Conservation (phyloP, 805 yeast genomes). For the Peterozyma toletana region DNA sequence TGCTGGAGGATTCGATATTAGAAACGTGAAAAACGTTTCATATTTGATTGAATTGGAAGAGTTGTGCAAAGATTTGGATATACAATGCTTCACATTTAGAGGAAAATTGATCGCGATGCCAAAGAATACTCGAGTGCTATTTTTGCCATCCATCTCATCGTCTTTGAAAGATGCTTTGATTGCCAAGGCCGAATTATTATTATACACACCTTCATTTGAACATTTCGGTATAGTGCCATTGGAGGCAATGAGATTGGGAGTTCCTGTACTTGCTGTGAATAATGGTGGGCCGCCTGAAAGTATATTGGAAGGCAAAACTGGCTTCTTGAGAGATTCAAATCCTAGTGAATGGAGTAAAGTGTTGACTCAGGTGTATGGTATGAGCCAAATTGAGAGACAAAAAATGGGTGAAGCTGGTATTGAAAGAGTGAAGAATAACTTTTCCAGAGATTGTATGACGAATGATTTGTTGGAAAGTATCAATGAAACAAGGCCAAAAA, state of each 20-base stretch:
- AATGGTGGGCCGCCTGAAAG: constrained; percentile 95
- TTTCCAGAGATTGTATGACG: constrained; percentile 41
- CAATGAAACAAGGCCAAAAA: neutral
- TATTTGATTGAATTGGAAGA: constrained; percentile 56
- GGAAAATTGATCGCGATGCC: constrained; percentile 25
- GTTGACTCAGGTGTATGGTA: constrained; percentile 29
- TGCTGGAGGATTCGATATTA: constrained; percentile 87
- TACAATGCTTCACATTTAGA: constrained; percentile 39
- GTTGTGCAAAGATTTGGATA: constrained; percentile 34
- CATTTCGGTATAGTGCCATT: constrained; percentile 98
- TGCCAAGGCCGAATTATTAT: constrained; percentile 45
- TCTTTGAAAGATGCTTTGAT: constrained; percentile 58
- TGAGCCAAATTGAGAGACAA: constrained; percentile 12
- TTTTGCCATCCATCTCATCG: constrained; percentile 75
- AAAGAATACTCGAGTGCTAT: constrained; percentile 42
- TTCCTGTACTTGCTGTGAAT: constrained; percentile 79
- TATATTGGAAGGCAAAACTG: constrained; percentile 50
- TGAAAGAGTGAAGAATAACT: constrained; percentile 27
- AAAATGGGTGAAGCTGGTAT: constrained; percentile 18
- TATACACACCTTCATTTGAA: constrained; percentile 88
- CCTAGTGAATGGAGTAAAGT: constrained; percentile 48
- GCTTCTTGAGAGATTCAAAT: constrained; percentile 48
- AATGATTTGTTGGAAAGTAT: constrained; percentile 16
- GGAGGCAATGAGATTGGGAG: constrained; percentile 83
- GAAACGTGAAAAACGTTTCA: constrained; percentile 68